These are phyloP conservation scores for Phaeosphaeria sp. DNA, from an alignment of 2,329 filamentous ascomycete genomes.

Conservation along the genomic window DNA sequence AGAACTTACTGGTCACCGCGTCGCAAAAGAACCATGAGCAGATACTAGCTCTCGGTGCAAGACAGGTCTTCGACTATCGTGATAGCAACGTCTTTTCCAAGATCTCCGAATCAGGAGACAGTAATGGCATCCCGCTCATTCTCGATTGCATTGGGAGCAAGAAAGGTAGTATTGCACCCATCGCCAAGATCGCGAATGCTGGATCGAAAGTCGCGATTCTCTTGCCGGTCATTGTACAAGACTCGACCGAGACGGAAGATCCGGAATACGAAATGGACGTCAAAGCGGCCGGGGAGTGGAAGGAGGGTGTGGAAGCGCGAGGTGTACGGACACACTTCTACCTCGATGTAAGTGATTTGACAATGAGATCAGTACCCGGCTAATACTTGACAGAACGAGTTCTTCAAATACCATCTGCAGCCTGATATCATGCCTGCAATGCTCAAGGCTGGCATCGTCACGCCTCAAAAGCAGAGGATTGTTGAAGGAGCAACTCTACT, in stretches of 20 bases:
- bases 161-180: conserved; percentile 34
- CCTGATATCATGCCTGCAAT: conserved; percentile 62
- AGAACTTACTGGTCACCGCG: conserved; percentile 48
- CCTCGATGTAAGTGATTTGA: conserved; percentile 50
- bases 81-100: conserved; percentile 34
- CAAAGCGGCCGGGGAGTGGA: conserved; percentile 55
- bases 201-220: conserved; percentile 64
- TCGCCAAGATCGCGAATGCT: conserved; percentile 58
- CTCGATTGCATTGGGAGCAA: conserved; percentile 45
- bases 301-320: conserved; percentile 57
- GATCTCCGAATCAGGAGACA: conserved; percentile 28
- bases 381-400: conserved; percentile 54
- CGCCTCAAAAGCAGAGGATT: conserved; percentile 50
- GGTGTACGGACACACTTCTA: conserved; percentile 66
- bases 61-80: conserved; percentile 51
- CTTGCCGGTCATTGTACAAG: conserved; percentile 64
- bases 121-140: conserved; percentile 31
- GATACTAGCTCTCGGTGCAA: conserved; percentile 48
- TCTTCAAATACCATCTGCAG: conserved; percentile 63
- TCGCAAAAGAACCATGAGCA: conserved; percentile 48
- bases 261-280: conserved; percentile 65
- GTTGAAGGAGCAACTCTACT: conserved; percentile 53
- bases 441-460: conserved; percentile 48
- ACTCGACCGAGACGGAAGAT: conserved; percentile 55
- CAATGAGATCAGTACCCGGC: background rate